Percentiles rank a stretch among this genome's conserved stretches.
Conservation (phyloP, 129 eudicot species). For the Sambucus nigra region DNA sequence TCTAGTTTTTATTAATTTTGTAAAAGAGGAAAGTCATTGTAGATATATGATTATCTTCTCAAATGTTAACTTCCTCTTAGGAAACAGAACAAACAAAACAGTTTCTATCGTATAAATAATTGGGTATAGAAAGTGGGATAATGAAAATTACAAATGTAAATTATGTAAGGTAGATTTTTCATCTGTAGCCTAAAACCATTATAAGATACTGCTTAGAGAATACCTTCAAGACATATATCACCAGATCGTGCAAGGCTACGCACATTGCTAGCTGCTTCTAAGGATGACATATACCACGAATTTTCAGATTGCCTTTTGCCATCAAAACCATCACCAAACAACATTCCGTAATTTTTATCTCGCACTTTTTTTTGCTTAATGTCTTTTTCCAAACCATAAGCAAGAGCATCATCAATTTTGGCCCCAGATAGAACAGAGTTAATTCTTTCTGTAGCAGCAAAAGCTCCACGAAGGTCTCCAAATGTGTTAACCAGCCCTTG, state of each 20-base stretch:
- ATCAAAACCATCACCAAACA: constrained; percentile 32
- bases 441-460: constrained; percentile 95
- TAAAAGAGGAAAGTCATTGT: too few species aligned
- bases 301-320: constrained; percentile 32
- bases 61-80: not conserved
- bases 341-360: constrained; percentile 40
- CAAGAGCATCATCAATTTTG: constrained; percentile 78
- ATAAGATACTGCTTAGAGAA: not conserved
- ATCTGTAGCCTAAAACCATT: not conserved
- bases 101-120: too few species aligned
- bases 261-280: constrained; percentile 58
- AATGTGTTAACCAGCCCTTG: constrained; percentile 96
- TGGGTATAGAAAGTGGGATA: not conserved
- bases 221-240: constrained; percentile 92
- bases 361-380: constrained; percentile 36
- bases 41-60: not conserved
- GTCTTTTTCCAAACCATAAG: constrained; percentile 72
- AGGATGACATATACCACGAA: constrained; percentile 61
- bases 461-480: constrained; percentile 94
- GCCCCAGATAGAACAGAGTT: constrained; percentile 70
- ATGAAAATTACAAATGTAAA: not conserved
- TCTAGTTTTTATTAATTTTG: too few species aligned
- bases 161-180: not conserved
- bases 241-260: constrained; percentile 67
- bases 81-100: too few species aligned